A percentile compares a stretch with the other conserved stretches of the same genome.
These are phyloP conservation scores for Boletus subparvulus DNA, from an alignment of 768 basidiomycete genomes.

Conservation along the genomic window DNA sequence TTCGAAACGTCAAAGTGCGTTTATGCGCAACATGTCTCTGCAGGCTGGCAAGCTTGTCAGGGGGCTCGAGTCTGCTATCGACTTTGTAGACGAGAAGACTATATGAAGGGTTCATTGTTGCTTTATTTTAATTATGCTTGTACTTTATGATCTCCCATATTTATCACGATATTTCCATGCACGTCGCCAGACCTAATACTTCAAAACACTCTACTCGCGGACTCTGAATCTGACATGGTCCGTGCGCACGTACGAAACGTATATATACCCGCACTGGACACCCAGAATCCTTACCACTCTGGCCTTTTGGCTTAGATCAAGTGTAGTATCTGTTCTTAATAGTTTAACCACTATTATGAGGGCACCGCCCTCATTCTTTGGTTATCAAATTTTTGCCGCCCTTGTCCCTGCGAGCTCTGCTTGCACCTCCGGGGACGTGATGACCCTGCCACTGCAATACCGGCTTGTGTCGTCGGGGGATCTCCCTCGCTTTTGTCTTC, in stretches of 20 bases:
- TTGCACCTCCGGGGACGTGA: constrained; percentile 41
- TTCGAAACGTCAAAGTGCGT: constrained; percentile 27
- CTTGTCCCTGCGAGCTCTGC: constrained; percentile 36
- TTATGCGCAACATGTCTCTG: constrained; percentile 35
- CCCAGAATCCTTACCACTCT: constrained; percentile 17
- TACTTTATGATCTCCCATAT: background rate
- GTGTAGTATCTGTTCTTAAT: constrained; percentile 74
- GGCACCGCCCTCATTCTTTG: constrained; percentile 53
- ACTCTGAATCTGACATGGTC: constrained; percentile 21
- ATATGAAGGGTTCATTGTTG: background rate
- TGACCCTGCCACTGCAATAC: constrained; percentile 41
- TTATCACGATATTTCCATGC: no score
- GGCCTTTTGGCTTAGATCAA: constrained; percentile 75
- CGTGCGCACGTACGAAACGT: constrained; percentile 10
- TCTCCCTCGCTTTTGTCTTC: constrained; percentile 21
- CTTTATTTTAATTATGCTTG: background rate
- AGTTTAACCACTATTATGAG: constrained; percentile 59
- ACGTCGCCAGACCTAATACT: no score
- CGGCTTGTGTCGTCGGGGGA: constrained; percentile 66
- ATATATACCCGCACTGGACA: constrained; percentile 6
- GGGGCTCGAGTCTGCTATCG: constrained; percentile 40
- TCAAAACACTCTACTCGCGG: no score
- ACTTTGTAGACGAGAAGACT: constrained; percentile 38
- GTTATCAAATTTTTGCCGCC: constrained; percentile 47
- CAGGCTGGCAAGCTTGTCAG: constrained; percentile 38